phyloP scores from a whole-genome alignment of 108 stramenopile genomes.

The Asterionellopsis glacialis region DNA sequence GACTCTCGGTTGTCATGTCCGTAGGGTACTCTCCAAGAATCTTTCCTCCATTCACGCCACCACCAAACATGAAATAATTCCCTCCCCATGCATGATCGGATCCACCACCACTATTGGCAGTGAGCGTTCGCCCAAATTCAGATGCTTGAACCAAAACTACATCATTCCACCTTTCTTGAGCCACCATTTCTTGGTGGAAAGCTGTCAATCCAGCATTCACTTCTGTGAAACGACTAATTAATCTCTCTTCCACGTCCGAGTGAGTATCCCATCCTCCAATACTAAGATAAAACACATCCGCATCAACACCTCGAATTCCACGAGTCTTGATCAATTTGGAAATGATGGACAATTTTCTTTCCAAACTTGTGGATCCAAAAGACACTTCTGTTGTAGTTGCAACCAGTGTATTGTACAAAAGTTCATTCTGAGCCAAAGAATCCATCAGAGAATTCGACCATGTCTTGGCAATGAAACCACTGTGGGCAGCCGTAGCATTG shows the following conservation, averaged over 20 bases:
- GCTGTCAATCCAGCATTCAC: conserved; percentile 40
- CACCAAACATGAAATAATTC: conserved; percentile 41
- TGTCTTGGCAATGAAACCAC: conserved; percentile 38
- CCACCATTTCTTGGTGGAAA: conserved; percentile 55
- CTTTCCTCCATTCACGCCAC: conserved; percentile 37
- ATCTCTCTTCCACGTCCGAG: neutral
- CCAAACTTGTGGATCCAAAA: neutral
- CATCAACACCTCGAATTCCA: conserved; percentile 30
- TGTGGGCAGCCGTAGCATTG: conserved; percentile 19
- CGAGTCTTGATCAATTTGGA: conserved; percentile 46
- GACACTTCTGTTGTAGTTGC: neutral
- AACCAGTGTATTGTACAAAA: neutral
- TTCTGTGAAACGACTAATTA: neutral
- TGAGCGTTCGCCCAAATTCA: conserved; percentile 60
- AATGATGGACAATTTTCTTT: neutral
- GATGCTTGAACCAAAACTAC: conserved; percentile 50
- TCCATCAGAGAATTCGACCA: conserved; percentile 39
- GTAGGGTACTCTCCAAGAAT: conserved; percentile 37
- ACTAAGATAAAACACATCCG: conserved; percentile 52
- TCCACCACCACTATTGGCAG: conserved; percentile 31
- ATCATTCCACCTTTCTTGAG: conserved; percentile 40
- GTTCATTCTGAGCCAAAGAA: conserved; percentile 19
- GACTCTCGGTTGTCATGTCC: conserved; percentile 5
- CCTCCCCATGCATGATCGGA: conserved; percentile 65
- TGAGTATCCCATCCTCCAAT: conserved; percentile 73